Evolutionary conservation across 768 basidiomycete genomes (phyloP), one percentile per base, ranked within the genome.

Genomic region (Leccinellum albellum): DNA sequence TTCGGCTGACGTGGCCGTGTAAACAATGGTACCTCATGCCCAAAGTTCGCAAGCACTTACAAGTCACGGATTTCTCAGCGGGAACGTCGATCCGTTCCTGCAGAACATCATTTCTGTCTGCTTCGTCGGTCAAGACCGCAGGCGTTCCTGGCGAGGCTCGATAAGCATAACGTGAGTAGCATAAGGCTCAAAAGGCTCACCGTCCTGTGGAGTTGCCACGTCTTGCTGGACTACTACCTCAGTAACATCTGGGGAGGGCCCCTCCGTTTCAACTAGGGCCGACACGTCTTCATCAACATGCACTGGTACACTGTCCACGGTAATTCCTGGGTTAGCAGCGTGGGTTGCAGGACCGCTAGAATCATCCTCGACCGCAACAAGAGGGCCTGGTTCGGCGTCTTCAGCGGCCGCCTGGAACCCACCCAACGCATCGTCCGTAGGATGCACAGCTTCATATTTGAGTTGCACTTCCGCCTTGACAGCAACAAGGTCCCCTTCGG

Each of bases 41-140:
- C 20, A 14, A 33, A 10, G 37, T 52, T 54, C 31, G 6, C 54
- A 48, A 47, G 5, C 50, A 60, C 64, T 64, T n/a, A 60, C 64
- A 26, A 10, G 40, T n/a, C 55, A 47, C 40, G 28, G 54, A 6
- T 20, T 9, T 29, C 23, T 55, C 52, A 40, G 28, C 35, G 8
- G 6, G 4, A 51, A 15, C 37, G 20, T 47, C 47, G 15, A 26
- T 45, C 2, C 28, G 51, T 20, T 54, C 40, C 33, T 47, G 49
- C 8, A 32, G 23, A 40, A 26, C 57, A n/a, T 42, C 20, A 12
- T 21, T 37, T 4, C 20, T 21, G 0, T 9, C 9, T 10, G 32
- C 46, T 44, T 33, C 57, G 26, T 20, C 26, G 24, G 32, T 20
- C 31, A 31, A 50, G 21, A 31, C 37, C 3, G 44, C 42, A 1